Evolutionary conservation across 371 early-diverging fungal genomes (phyloP).

Genomic region (Mucor sp.): DNA sequence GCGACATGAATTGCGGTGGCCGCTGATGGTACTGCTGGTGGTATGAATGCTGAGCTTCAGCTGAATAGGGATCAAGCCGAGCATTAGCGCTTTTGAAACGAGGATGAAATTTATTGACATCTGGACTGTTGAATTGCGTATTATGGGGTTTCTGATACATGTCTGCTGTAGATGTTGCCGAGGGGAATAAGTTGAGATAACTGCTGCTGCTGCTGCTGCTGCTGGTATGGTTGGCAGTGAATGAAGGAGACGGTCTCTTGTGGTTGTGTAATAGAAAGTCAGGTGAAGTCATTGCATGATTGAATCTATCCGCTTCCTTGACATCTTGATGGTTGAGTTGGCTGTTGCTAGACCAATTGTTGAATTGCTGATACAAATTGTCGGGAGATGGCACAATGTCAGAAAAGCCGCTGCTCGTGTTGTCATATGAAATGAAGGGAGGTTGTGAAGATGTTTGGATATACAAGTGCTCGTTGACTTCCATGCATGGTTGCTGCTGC

Average conservation of each 20-base stretch:
- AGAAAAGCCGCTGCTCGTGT: not conserved
- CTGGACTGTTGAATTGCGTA: not conserved
- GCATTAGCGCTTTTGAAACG: slow-evolving; percentile 27
- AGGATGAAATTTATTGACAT: slow-evolving; percentile 13
- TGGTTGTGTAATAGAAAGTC: not conserved
- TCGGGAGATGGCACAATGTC: not conserved
- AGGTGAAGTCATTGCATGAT: not conserved
- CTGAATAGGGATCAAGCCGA: slow-evolving; percentile 11
- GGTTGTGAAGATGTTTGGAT: not conserved
- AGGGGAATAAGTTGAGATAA: not conserved
- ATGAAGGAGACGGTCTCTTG: not conserved
- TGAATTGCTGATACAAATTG: not conserved
- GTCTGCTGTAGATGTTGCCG: not conserved
- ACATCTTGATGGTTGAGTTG: not conserved
- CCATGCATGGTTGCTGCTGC: not conserved
- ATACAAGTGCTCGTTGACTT: not conserved
- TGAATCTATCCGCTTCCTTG: not conserved
- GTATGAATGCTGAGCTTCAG: slow-evolving; percentile 6
- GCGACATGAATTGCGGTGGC: slow-evolving; percentile 11
- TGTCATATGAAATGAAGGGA: not conserved
- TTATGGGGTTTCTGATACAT: not conserved
- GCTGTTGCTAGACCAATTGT: not conserved
- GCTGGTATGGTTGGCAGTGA: not conserved
- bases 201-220: not conserved
- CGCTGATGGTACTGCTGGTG: not conserved